These are phyloP conservation scores for Fusarium pseudograminearum DNA, from an alignment of 2,329 filamentous ascomycete species.

Conservation along the genomic window DNA sequence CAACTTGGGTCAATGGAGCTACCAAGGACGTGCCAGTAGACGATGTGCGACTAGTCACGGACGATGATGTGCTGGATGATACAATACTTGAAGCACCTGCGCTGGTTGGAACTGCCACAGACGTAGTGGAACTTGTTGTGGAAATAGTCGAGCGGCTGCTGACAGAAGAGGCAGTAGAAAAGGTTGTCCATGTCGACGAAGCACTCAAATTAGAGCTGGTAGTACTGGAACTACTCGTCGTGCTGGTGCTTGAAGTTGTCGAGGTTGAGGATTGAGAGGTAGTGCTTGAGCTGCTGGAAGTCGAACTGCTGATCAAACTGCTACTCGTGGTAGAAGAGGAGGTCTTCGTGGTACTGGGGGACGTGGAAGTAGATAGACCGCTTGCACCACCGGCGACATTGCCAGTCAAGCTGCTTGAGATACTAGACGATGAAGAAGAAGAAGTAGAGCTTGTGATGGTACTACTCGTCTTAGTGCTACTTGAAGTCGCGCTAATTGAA, in stretches of 20 bases:
- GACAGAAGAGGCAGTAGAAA: conserved; percentile 3
- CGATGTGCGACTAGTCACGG: conserved; percentile 40
- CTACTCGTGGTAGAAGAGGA: neutral
- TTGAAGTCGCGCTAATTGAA: neutral
- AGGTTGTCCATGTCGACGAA: conserved; percentile 3
- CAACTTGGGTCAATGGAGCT: conserved; percentile 15
- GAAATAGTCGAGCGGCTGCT: neutral
- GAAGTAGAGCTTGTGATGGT: neutral
- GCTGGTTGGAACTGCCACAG: neutral
- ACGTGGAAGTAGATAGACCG: neutral
- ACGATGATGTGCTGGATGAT: neutral
- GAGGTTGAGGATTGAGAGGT: neutral
- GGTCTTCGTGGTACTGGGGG: rapidly evolving
- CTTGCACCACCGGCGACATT: neutral
- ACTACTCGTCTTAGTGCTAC: neutral
- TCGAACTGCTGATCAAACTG: neutral
- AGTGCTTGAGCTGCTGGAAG: neutral
- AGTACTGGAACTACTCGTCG: neutral
- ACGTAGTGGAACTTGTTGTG: neutral
- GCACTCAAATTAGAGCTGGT: neutral
- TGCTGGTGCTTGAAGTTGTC: neutral
- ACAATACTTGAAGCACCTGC: conserved; percentile 33
- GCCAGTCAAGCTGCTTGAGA: neutral
- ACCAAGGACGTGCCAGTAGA: conserved; percentile 31
- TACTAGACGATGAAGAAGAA: neutral